These are phyloP conservation scores for Dioscorea cayenensis DNA, from an alignment of 116 monocot species.

Conservation along the genomic window DNA sequence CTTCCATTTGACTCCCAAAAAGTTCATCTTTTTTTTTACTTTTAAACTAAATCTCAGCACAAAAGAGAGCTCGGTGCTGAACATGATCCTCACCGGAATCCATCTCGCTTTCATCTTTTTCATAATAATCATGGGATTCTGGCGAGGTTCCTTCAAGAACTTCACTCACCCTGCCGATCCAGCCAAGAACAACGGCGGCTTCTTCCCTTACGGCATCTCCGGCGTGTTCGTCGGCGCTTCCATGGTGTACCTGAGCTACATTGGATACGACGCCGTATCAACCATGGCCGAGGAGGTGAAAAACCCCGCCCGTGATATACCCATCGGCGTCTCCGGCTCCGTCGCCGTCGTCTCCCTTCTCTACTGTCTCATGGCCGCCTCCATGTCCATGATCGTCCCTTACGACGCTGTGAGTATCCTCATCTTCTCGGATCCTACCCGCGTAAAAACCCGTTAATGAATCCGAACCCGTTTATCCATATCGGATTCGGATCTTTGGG, in stretches of 20 bases:
- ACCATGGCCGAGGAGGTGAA: constrained; percentile 97
- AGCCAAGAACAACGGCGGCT: constrained; percentile 39
- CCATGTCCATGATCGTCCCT: constrained; percentile 85
- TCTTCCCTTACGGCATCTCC: constrained; percentile 51
- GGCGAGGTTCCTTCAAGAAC: constrained; percentile 55
- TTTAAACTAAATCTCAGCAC: constrained; percentile 39
- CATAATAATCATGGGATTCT: constrained; percentile 74
- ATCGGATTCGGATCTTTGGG: too few relatives aligned
- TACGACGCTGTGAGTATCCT: constrained; percentile 65
- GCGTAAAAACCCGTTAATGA: too few relatives aligned
- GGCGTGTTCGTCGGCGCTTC: constrained; percentile 87
- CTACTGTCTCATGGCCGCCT: constrained; percentile 90
- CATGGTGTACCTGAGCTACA: constrained; percentile 87
- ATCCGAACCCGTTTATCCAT: too few relatives aligned
- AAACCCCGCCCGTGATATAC: constrained; percentile 65
- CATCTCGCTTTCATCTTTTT: constrained; percentile 78
- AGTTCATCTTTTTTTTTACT: not conserved
- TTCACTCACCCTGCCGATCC: constrained; percentile 52
- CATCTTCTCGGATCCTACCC: too few relatives aligned
- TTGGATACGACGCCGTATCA: constrained; percentile 95
- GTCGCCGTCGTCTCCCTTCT: constrained; percentile 72
- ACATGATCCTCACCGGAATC: constrained; percentile 63
- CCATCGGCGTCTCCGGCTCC: constrained; percentile 87
- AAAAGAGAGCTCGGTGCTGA: constrained; percentile 77
- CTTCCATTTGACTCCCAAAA: not conserved